A percentile compares a stretch with the other conserved stretches of the same genome.
Evolutionary conservation across 306 rosid species (phyloP).

Genomic region (Argentina anserina): DNA sequence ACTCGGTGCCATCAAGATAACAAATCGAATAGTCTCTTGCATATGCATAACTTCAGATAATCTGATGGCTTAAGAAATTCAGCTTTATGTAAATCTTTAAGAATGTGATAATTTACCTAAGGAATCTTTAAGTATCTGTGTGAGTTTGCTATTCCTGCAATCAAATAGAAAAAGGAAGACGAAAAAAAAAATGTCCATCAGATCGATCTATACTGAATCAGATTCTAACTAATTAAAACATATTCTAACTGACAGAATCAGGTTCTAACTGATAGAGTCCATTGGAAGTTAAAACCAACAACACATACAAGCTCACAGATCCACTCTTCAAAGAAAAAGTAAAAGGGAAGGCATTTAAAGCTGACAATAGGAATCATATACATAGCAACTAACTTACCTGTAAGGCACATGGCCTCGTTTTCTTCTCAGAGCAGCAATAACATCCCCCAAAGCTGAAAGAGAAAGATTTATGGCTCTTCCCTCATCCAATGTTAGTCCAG

Average conservation of each 20-base stretch:
- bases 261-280: conserved; percentile 17
- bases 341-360: conserved; percentile 16
- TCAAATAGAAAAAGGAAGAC: conserved; percentile 21
- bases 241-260: conserved; percentile 1
- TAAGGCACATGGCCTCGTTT: conserved; percentile 89
- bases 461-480: conserved; percentile 98
- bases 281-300: background rate
- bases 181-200: conserved; percentile 11
- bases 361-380: conserved; percentile 8
- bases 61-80: background rate
- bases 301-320: background rate
- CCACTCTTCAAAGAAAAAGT: background rate
- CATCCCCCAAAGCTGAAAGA: conserved; percentile 94
- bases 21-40: background rate
- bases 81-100: conserved; percentile 10
- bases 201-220: conserved; percentile 11
- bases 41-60: background rate
- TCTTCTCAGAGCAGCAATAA: conserved; percentile 83
- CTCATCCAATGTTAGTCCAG: conserved; percentile 84
- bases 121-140: conserved; percentile 91
- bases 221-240: background rate
- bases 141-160: conserved; percentile 97
- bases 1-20: background rate
- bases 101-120: conserved; percentile 49
- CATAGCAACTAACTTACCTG: conserved; percentile 52